Evolutionary conservation across 225 moss, liverwort and hornwort genomes (phyloP), one percentile per base, ranked within the genome.

Genomic region (Marchantia polymorpha): DNA sequence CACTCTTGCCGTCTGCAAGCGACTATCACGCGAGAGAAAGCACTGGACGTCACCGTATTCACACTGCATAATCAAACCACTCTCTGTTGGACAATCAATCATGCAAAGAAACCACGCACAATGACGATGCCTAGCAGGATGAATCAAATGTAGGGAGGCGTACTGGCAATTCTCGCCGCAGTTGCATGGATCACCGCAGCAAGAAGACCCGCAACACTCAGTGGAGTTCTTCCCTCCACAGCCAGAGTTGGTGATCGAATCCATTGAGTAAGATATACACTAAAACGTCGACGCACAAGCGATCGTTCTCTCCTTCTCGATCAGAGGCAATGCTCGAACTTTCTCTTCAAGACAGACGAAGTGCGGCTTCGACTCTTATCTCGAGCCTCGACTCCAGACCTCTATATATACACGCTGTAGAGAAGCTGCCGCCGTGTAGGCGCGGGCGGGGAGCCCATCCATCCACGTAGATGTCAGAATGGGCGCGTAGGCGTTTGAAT

Each of bases 131-230:
- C 7, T 12, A 71, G 19, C 49, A 71, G 50, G n/a, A 3, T 65
- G n/a, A 10, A 65, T 17, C 65, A 65, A 27, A 19, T 16, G 23
- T 17, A 12, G 1, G n/a, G 26, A 65, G 3, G 46, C 75, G 10
- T 76, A 76, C 63, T 64, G 48, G 77, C 77, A 77, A 23, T 25
- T 64, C 19, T 64, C 64, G 0, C 77, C 77, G 48, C 77, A 77
- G 27, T 23, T 77, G 77, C 77, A 77, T 64, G 77, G 77, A 77
- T 77, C 64, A 7, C 50, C 64, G 11, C 77, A 77, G 64, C 77
- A 77, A 27, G 25, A 8, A 11, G 64, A 17, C 15, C 47, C 47
- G 50, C 77, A 77, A 12, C 77, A 77, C 10, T 8, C 77, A 0
- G 63, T 9, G 15, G 55, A 52, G 10, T 73, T 53, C 52, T 76